Percentiles rank a stretch among this genome's conserved stretches.
phyloP scores from a whole-genome alignment of 192 early-diverging fungal species.

The Coemansia sp. region DNA sequence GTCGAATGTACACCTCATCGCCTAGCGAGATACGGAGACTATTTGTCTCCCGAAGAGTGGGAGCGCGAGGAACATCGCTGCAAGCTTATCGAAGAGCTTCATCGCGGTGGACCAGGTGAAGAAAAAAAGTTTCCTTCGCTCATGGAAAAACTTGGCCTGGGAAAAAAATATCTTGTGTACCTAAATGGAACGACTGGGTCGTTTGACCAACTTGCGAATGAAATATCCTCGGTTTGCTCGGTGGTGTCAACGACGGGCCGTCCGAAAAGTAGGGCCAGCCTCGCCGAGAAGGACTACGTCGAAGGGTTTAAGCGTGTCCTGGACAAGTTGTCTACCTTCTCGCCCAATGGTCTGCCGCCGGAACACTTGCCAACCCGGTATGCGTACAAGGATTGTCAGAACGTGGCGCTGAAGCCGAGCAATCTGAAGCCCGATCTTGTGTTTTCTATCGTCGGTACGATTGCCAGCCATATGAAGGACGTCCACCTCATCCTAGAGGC shows the following conservation, averaged over 20 bases:
- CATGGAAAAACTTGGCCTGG: background rate
- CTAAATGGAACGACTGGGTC: no score
- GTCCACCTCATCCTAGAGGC: background rate
- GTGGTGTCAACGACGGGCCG: background rate
- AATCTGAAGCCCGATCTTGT: background rate
- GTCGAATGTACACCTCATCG: background rate
- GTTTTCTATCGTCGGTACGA: background rate
- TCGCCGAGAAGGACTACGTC: background rate
- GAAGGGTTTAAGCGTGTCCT: background rate
- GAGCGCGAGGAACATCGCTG: background rate
- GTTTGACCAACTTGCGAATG: background rate
- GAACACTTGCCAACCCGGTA: background rate
- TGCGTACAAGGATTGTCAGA: background rate
- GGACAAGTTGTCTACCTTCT: background rate
- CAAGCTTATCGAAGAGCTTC: background rate
- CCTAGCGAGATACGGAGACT: background rate
- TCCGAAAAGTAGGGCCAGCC: background rate
- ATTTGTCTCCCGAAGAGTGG: background rate
- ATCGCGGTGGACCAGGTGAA: background rate
- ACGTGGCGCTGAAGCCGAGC: background rate
- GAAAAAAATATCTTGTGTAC: background rate
- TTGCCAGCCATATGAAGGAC: background rate
- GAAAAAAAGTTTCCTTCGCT: no score
- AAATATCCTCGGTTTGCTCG: background rate
- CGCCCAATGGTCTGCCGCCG: background rate